A percentile compares a stretch with the other conserved stretches of the same genome.
Conservation (phyloP, 148 eudicot species). For the Diospyros kaki region DNA sequence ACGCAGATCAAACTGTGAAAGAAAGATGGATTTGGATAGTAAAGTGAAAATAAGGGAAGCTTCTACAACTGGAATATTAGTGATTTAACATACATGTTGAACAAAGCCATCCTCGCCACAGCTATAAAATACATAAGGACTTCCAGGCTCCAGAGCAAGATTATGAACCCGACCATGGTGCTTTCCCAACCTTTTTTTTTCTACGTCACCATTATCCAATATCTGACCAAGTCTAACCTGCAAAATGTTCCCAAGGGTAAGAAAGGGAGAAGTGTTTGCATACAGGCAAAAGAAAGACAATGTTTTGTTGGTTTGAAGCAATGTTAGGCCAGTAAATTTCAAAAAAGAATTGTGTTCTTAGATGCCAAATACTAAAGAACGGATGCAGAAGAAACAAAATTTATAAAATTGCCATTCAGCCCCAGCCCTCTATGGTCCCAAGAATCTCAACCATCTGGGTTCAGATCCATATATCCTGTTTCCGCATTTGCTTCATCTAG, state of each 20-base stretch:
- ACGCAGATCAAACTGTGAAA: conserved; percentile 75
- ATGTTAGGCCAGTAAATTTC: background rate
- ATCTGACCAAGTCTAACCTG: conserved; percentile 71
- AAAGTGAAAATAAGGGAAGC: conserved; percentile 2
- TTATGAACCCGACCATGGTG: conserved; percentile 70
- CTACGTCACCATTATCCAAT: conserved; percentile 48
- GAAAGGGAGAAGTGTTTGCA: background rate
- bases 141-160: conserved; percentile 80
- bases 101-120: conserved; percentile 81
- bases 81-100: conserved; percentile 56
- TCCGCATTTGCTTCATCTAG: background rate
- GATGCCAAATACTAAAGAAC: no score
- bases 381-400: background rate
- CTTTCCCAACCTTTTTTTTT: conserved; percentile 56
- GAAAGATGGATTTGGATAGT: conserved; percentile 7
- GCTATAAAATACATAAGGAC: conserved; percentile 67
- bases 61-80: background rate
- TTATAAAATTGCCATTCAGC: background rate
- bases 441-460: background rate
- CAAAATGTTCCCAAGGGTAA: conserved; percentile 8
- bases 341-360: no score
- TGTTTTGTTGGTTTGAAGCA: background rate
- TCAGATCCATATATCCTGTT: background rate
- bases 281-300: background rate
- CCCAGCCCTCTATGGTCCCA: background rate